phyloP scores from a whole-genome alignment of 805 yeast species.

The Ogataea siamensis region DNA sequence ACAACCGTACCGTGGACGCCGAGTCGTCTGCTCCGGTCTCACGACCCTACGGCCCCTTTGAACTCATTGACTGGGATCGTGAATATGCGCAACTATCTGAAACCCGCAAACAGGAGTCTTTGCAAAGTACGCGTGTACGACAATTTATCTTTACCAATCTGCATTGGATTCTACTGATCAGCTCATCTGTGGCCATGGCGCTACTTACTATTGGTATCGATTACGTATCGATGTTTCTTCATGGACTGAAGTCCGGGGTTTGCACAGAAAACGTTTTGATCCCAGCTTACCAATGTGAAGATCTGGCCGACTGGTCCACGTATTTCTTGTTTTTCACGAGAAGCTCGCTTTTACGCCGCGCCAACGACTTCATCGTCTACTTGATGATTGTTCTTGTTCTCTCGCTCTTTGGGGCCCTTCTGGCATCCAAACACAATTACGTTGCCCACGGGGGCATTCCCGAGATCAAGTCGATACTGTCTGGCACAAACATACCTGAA shows the following conservation, averaged over 20 bases:
- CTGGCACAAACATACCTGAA: conserved; percentile 57
- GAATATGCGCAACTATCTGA: conserved; percentile 34
- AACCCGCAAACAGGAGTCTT: conserved; percentile 12
- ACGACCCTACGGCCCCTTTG: conserved; percentile 37
- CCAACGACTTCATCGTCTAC: conserved; percentile 37
- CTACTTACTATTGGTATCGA: conserved; percentile 48
- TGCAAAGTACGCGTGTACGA: conserved; percentile 4
- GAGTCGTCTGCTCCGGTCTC: background rate
- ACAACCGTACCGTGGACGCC: background rate
- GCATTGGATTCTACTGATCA: conserved; percentile 49
- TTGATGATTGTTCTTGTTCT: conserved; percentile 37
- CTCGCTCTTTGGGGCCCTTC: conserved; percentile 38
- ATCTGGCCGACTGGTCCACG: conserved; percentile 33
- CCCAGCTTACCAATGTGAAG: conserved; percentile 34
- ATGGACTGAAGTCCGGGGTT: conserved; percentile 52
- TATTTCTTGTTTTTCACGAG: conserved; percentile 34
- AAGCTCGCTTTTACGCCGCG: conserved; percentile 18
- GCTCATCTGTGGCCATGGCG: conserved; percentile 47
- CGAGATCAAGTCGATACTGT: conserved; percentile 65
- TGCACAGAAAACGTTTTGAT: conserved; percentile 38
- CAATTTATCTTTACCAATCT: conserved; percentile 25
- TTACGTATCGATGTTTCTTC: conserved; percentile 46
- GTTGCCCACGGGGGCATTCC: conserved; percentile 65
- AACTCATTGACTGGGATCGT: conserved; percentile 52
- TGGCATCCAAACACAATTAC: conserved; percentile 35